Evolutionary conservation across 2,329 filamentous ascomycete genomes (phyloP), one percentile per base, ranked within the genome.

Genomic region (Cyphellophora attinorum): DNA sequence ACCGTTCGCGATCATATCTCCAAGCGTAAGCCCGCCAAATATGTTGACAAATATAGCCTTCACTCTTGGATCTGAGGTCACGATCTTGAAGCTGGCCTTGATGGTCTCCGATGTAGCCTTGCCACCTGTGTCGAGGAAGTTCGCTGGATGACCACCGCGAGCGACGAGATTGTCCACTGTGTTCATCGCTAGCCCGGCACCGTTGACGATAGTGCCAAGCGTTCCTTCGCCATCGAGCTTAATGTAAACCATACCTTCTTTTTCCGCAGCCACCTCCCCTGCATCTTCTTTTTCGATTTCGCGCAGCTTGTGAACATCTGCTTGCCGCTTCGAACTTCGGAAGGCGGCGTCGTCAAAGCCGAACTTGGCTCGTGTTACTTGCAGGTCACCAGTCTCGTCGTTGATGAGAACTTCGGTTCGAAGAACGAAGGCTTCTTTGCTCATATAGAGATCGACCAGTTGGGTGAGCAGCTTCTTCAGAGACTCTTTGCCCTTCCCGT

Each of bases 121-220:
- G 21, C 86, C 86, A 17, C 88, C 86, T 0, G 84, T 93, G 55
- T 94, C 86, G 35, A 94, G 68, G 55, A 94, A 93, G 50, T 94
- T 94, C 8, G 84, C 76, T 15, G 79, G 79, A 19, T 66, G 59
- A 2, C 83, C 83, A 6, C 79, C 79, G 35, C 75, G 72, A 10
- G 75, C 61, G 2, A 72, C 67, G 2, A 94, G 72, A 0, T 82
- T 81, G 54, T 94, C 86, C 40, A 88, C 77, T 0, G 85, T 93
- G 54, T 91, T 91, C 82, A 94, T 91, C 0, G 85, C 85, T 2
- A 94, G 70, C 0, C 86, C 86, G 0, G 88, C 86, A 28, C 86
- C 85, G 51, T 94, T 94, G 44, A 93, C 85, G 44, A 44, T 34
- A 4, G 82, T 93, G 23, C 85, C 86, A 34, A 93, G 79, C 42